Evolutionary conservation across 768 basidiomycete genomes (phyloP).

Genomic region (Lactifluus piperatus): DNA sequence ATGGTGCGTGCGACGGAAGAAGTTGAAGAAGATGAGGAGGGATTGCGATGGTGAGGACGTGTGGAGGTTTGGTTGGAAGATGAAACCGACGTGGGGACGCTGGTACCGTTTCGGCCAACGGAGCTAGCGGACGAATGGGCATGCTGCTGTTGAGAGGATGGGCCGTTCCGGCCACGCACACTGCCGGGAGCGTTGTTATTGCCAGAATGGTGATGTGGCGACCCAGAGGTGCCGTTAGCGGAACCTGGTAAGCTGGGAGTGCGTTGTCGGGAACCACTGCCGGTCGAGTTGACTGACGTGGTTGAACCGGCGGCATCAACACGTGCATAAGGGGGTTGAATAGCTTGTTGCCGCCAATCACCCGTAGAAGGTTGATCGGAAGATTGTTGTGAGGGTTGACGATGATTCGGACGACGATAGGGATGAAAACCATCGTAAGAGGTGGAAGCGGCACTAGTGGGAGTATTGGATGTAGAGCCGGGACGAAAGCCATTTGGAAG

Average conservation of each 20-base stretch:
- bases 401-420: conserved; percentile 57
- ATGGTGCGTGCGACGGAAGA: conserved; percentile 29
- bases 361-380: conserved; percentile 22
- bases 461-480: conserved; percentile 25
- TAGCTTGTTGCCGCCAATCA: conserved; percentile 44
- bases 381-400: conserved; percentile 26
- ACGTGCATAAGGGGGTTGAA: conserved; percentile 73
- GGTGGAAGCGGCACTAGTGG: conserved; percentile 31
- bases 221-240: conserved; percentile 29
- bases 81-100: conserved; percentile 7
- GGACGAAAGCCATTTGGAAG: conserved; percentile 36
- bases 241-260: conserved; percentile 67
- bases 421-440: conserved; percentile 63
- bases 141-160: conserved; percentile 15
- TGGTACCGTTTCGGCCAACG: not conserved
- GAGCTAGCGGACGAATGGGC: conserved; percentile 11
- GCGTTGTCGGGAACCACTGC: conserved; percentile 46
- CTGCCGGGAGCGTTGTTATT: conserved; percentile 20
- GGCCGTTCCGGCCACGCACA: conserved; percentile 18
- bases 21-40: conserved; percentile 40
- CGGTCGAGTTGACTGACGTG: conserved; percentile 64
- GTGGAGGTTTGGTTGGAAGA: conserved; percentile 22
- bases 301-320: conserved; percentile 73
- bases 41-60: conserved; percentile 37
- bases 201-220: conserved; percentile 23